Conservation (phyloP, 2,329 filamentous ascomycete species). For the Botryotinia convoluta region DNA sequence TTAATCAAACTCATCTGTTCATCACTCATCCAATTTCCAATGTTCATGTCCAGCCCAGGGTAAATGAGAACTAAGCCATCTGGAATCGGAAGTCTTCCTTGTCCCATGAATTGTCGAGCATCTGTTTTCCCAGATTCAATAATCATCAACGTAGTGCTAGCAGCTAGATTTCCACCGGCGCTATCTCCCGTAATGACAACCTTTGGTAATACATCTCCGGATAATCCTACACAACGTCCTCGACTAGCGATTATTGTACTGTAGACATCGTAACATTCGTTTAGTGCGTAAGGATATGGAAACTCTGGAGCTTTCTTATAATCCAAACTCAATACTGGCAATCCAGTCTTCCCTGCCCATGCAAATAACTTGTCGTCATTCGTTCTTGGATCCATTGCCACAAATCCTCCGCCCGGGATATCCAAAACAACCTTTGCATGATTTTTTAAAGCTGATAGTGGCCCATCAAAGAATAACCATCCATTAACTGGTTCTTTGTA, state of each 20-base stretch:
- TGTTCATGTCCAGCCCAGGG: slow-evolving; percentile 92
- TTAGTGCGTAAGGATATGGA: slow-evolving; percentile 80
- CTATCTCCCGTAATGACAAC: slow-evolving; percentile 77
- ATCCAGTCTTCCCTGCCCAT: slow-evolving; percentile 84
- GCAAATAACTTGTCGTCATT: slow-evolving; percentile 92
- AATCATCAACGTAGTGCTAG: slow-evolving; percentile 83
- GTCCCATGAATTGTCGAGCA: slow-evolving; percentile 53
- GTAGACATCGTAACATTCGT: slow-evolving; percentile 87
- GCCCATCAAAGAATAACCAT: slow-evolving; percentile 94
- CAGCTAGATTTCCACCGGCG: slow-evolving; percentile 77
- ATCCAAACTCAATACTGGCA: slow-evolving; percentile 89
- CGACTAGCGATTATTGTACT: slow-evolving; percentile 67
- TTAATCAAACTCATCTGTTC: slow-evolving; percentile 95
- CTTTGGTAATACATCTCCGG: slow-evolving; percentile 61
- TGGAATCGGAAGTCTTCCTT: slow-evolving; percentile 65
- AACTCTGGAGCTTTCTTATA: slow-evolving; percentile 85
- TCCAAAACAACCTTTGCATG: slow-evolving; percentile 81
- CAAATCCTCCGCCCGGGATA: slow-evolving; percentile 90
- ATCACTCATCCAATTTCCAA: slow-evolving; percentile 98
- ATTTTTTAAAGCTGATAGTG: slow-evolving; percentile 70
- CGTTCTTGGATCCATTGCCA: slow-evolving; percentile 92
- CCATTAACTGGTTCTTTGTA: slow-evolving; percentile 80
- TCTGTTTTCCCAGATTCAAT: slow-evolving; percentile 67
- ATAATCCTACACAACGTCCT: slow-evolving; percentile 74
- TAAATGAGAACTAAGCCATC: slow-evolving; percentile 85